Evolutionary conservation across 768 basidiomycete species (phyloP).

Genomic region (Phanerochaete sordida): DNA sequence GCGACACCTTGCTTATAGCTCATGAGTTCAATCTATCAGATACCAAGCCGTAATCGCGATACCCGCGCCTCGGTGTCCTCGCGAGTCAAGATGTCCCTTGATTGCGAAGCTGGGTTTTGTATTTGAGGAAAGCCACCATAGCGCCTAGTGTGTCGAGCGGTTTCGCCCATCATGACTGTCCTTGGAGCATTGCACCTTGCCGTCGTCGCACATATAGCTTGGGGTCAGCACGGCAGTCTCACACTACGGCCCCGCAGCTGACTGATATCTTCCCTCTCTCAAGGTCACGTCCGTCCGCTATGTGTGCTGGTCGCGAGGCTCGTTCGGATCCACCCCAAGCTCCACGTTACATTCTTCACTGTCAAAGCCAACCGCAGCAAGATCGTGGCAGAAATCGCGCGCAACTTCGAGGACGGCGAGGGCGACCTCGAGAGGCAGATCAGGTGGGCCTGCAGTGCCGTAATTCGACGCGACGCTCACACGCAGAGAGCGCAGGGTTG

Average conservation of each 20-base stretch:
- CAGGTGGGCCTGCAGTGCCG: too few species aligned
- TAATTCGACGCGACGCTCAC: too few species aligned
- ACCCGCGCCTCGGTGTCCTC: too few species aligned
- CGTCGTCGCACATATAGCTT: background rate
- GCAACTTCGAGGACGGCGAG: background rate
- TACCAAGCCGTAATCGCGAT: too few species aligned
- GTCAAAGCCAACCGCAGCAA: background rate
- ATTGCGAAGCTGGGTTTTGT: too few species aligned
- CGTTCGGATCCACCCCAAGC: background rate
- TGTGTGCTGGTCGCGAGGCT: background rate
- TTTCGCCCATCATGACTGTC: too few species aligned
- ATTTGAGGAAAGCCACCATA: too few species aligned
- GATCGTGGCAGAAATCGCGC: background rate
- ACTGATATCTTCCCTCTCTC: background rate
- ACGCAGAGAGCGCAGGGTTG: too few species aligned
- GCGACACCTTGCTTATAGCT: too few species aligned
- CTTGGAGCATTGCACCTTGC: background rate
- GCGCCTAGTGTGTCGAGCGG: too few species aligned
- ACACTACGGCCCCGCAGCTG: background rate
- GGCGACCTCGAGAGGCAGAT: background rate
- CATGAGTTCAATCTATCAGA: too few species aligned
- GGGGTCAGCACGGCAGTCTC: background rate
- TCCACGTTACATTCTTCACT: conserved; percentile 1
- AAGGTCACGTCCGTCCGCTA: background rate
- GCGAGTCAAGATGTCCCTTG: too few species aligned